Percentiles rank a stretch among this genome's conserved stretches.
Evolutionary conservation across 2,329 filamentous ascomycete genomes (phyloP).

Genomic region (Epichloe brachyelytri): DNA sequence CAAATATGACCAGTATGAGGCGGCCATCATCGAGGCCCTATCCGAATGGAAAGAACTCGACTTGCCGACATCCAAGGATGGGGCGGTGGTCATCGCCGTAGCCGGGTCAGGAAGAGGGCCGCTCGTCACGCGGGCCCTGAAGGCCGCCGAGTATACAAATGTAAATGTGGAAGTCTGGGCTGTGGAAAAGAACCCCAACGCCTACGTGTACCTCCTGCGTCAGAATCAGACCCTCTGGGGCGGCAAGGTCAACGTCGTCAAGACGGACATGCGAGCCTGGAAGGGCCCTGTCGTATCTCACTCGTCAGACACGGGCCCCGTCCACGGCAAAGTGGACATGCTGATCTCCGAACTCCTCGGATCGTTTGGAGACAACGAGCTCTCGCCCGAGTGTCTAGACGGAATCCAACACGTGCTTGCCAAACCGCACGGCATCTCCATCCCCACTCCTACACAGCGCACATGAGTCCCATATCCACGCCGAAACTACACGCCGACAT

Average conservation of each 20-base stretch:
- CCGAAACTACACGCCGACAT: constrained; percentile 80
- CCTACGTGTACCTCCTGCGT: constrained; percentile 80
- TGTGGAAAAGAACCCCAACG: constrained; percentile 96
- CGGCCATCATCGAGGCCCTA: constrained; percentile 68
- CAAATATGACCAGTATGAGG: constrained; percentile 94
- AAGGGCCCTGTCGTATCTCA: constrained; percentile 55
- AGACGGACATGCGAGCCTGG: constrained; percentile 97
- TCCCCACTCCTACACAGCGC: constrained; percentile 84
- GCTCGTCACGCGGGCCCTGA: constrained; percentile 74
- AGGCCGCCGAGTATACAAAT: constrained; percentile 62
- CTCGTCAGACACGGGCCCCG: constrained; percentile 28
- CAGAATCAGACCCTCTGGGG: constrained; percentile 78
- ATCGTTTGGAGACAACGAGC: constrained; percentile 93
- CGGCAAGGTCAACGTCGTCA: constrained; percentile 70
- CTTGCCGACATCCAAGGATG: constrained; percentile 59
- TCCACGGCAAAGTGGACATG: constrained; percentile 68
- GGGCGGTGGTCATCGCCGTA: constrained; percentile 73
- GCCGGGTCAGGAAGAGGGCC: constrained; percentile 89
- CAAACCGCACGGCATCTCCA: constrained; percentile 73
- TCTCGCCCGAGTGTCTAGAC: constrained; percentile 92
- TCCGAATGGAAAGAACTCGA: constrained; percentile 61
- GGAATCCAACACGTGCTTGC: constrained; percentile 85
- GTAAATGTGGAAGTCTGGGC: constrained; percentile 80
- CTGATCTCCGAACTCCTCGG: constrained; percentile 87
- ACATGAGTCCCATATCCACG: constrained; percentile 81